Base-by-base conservation (phyloP, 129 eudicot genomes). In the Pseudognaphalium luteoalbum region DNA sequence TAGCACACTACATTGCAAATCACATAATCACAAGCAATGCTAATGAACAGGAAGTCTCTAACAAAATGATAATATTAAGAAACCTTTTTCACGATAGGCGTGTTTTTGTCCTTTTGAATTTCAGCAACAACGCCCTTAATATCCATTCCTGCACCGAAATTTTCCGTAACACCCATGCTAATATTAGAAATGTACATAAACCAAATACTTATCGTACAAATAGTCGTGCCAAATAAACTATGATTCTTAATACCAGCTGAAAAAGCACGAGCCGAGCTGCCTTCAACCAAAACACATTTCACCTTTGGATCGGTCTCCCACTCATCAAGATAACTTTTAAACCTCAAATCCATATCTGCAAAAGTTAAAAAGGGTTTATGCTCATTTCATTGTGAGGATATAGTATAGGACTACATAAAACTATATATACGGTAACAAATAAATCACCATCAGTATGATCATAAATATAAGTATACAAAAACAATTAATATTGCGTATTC, bases 61-160 rank as follows among this genome's bases (percentile, higher is more conserved):
- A 39, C 70, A 79, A n/a, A 64, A 71, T 30, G 50, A 29, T n/a
- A n/a, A 42, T n/a, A 78, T 22, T 19, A 30, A 60, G 56, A 80
- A 70, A 94, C 97, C 98, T 94, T 87, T 71, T 83, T 91, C 80
- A 91, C 98, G 81, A 94, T 96, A 84, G 98, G 88, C 68, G 98
- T 88, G 76, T 80, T 85, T 83, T 86, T 91, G 92, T 94, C 96
- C 90, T 86, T 94, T 72, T 80, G 98, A 77, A 94, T 91, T 86
- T 94, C 98, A 67, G 98, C 97, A 84, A 83, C 96, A 75, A 94
- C 97, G 66, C 98, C 97, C 87, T 94, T 94, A 75, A 94, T 87
- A 91, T 94, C 98, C 98, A 94, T 94, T 68, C 98, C 98, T 94
- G 98, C 97, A n/a, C n/a, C n/a, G n/a, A n/a, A n/a, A n/a, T n/a